Conservation (phyloP, 2,329 filamentous ascomycete genomes). For the Clarireedia monteithiana region DNA sequence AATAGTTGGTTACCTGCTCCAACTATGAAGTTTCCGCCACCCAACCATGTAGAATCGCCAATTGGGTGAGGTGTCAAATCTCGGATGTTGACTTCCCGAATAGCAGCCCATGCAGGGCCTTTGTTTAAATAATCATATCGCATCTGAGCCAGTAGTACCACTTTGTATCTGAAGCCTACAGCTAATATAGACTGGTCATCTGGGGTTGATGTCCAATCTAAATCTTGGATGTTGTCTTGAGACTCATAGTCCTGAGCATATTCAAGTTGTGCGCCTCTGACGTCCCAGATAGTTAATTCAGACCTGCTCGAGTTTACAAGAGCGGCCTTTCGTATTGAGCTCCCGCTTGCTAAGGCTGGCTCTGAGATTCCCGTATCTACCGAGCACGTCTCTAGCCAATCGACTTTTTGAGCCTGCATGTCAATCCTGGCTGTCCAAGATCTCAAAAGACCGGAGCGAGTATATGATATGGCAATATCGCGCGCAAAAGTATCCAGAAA, state of each 20-base stretch:
- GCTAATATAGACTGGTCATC: constrained; percentile 83
- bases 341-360: constrained; percentile 74
- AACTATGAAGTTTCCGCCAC: constrained; percentile 76
- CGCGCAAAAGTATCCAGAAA: constrained; percentile 81
- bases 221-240: constrained; percentile 70
- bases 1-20: constrained; percentile 89
- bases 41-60: constrained; percentile 87
- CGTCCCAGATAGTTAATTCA: constrained; percentile 85
- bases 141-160: constrained; percentile 76
- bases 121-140: constrained; percentile 87
- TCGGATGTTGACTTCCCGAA: constrained; percentile 73
- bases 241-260: constrained; percentile 68
- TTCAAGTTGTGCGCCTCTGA: constrained; percentile 71
- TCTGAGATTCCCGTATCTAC: constrained; percentile 70
- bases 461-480: constrained; percentile 83
- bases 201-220: constrained; percentile 91
- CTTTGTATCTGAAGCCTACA: constrained; percentile 83
- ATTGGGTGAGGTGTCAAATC: constrained; percentile 84
- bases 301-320: constrained; percentile 68
- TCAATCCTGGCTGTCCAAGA: constrained; percentile 82
- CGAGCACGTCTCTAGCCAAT: constrained; percentile 76
- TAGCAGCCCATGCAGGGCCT: constrained; percentile 80
- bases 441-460: constrained; percentile 61
- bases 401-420: constrained; percentile 48
- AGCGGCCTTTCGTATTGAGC: constrained; percentile 78